Evolutionary conservation across 2,329 filamentous ascomycete genomes (phyloP).

Genomic region (Sphaceloma murrayae): DNA sequence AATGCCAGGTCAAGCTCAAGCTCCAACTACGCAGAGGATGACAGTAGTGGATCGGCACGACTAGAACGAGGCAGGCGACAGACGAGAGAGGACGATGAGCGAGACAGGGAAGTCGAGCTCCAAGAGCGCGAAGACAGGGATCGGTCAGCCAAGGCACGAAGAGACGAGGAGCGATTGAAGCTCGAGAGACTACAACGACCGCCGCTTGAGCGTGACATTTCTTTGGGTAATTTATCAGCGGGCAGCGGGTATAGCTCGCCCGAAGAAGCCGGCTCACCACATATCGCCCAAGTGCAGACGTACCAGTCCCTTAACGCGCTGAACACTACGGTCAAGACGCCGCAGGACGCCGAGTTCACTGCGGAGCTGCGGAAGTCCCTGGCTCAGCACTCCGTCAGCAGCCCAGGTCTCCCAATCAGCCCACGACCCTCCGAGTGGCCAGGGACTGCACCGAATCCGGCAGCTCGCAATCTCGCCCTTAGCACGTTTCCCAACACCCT

Average conservation of each 20-base stretch:
- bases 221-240: constrained; percentile 7
- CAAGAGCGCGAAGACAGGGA: constrained; percentile 62
- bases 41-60: constrained; percentile 38
- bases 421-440: constrained; percentile 52
- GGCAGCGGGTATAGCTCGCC: constrained; percentile 15
- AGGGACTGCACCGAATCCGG: constrained; percentile 43
- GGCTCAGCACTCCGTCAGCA: constrained; percentile 43
- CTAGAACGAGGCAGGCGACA: constrained; percentile 60
- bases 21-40: constrained; percentile 80
- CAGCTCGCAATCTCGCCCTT: constrained; percentile 48
- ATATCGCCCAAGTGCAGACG: constrained; percentile 19
- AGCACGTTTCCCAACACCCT: constrained; percentile 47
- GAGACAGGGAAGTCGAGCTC: constrained; percentile 58
- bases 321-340: constrained; percentile 14
- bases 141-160: constrained; percentile 57
- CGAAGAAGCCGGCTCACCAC: constrained; percentile 18
- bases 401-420: constrained; percentile 55
- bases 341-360: constrained; percentile 4
- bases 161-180: constrained; percentile 43
- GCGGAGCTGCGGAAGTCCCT: constrained; percentile 2
- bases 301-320: constrained; percentile 19
- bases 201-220: constrained; percentile 17
- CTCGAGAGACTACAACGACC: constrained; percentile 24
- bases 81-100: constrained; percentile 81
- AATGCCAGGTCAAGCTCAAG: constrained; percentile 56